phyloP scores from a whole-genome alignment of 768 basidiomycete genomes.

The Suillus discolor region DNA sequence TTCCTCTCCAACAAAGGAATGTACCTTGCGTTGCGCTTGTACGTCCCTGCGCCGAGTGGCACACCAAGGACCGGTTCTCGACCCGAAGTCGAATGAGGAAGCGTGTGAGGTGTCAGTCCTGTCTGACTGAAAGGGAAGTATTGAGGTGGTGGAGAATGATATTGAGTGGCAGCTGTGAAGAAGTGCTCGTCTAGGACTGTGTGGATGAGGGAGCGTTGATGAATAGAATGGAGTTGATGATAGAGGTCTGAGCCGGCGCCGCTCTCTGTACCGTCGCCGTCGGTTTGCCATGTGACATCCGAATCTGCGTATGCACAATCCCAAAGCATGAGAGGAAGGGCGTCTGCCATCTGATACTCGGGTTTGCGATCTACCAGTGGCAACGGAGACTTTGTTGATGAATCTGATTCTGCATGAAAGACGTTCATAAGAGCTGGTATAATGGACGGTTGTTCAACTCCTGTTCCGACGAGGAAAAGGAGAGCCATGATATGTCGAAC shows the following conservation, averaged over 20 bases:
- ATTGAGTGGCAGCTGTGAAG: not conserved
- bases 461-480: constrained; percentile 84
- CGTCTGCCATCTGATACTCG: constrained; percentile 92
- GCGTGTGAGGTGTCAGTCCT: not conserved
- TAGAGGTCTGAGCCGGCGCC: not conserved
- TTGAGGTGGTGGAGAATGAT: constrained; percentile 1
- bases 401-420: constrained; percentile 30
- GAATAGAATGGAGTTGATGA: not conserved
- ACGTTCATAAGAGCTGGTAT: constrained; percentile 77
- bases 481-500: constrained; percentile 94
- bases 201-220: not conserved
- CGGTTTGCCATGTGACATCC: not conserved
- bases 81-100: not conserved
- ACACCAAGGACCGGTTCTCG: not conserved
- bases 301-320: not conserved
- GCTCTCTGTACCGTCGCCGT: not conserved
- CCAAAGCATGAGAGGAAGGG: constrained; percentile 51
- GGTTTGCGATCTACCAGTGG: constrained; percentile 74
- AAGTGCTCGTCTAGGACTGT: not conserved
- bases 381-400: constrained; percentile 25
- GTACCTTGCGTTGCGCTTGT: not conserved
- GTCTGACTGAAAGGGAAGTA: not conserved
- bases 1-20: not conserved
- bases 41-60: not conserved
- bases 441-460: constrained; percentile 73